Conservation (phyloP, 768 basidiomycete species). For the Mycena epipterygia region DNA sequence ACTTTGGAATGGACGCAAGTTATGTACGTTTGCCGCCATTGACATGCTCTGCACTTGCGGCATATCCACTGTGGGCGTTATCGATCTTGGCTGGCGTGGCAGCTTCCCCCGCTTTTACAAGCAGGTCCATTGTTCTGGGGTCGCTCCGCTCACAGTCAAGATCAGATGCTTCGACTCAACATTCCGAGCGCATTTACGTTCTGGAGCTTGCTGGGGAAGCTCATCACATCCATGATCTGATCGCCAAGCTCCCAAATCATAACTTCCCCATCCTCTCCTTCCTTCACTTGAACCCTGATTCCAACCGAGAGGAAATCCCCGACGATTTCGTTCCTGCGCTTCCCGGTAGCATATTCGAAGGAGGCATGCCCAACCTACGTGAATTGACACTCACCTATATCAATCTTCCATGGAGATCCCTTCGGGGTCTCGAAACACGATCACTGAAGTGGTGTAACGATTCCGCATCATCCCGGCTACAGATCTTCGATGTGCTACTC, state of each 20-base stretch:
- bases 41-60: conserved; percentile 5
- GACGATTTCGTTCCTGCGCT: not conserved
- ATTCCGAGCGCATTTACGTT: not conserved
- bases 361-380: not conserved
- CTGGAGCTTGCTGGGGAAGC: not conserved
- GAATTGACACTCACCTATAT: not conserved
- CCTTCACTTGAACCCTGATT: not conserved
- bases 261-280: conserved; percentile 12
- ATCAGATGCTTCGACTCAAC: not conserved
- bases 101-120: not conserved
- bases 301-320: not conserved
- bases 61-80: conserved; percentile 14
- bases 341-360: not conserved
- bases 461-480: not conserved
- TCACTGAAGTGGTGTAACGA: not conserved
- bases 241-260: not conserved
- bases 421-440: not conserved
- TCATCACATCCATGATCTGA: not conserved
- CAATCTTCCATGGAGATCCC: not conserved
- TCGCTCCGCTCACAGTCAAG: not conserved
- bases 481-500: not conserved
- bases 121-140: conserved; percentile 6
- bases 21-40: conserved; percentile 14
- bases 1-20: conserved; percentile 13
- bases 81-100: not conserved